Evolutionary conservation across 208 protist species (phyloP).

Genomic region (Crithidia fasciculata): DNA sequence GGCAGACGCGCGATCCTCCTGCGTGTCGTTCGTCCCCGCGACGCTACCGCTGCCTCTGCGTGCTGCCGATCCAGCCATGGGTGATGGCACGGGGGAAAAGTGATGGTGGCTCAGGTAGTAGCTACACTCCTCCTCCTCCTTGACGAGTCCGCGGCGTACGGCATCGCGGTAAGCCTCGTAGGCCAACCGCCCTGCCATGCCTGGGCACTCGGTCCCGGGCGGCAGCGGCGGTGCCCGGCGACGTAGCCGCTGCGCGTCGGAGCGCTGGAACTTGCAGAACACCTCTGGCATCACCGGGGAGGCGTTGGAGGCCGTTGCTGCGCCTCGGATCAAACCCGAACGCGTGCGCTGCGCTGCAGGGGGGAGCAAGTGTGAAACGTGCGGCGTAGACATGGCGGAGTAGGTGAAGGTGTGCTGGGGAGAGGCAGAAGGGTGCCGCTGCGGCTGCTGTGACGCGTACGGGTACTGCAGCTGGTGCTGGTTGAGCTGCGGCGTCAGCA

Average conservation of each 20-base stretch:
- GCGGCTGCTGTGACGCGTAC: not conserved
- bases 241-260: constrained; percentile 23
- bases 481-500: not conserved
- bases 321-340: not conserved
- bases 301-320: not conserved
- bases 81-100: not conserved
- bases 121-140: constrained; percentile 31
- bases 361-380: constrained; percentile 3
- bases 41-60: too few relatives aligned
- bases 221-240: constrained; percentile 5
- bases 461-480: constrained; percentile 9
- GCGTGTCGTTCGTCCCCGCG: not conserved
- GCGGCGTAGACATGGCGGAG: constrained; percentile 20
- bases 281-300: constrained; percentile 6
- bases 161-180: constrained; percentile 33
- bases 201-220: constrained; percentile 25
- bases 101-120: constrained; percentile 28
- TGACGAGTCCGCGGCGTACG: constrained; percentile 13
- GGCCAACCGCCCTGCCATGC: constrained; percentile 21
- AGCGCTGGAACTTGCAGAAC: constrained; percentile 34
- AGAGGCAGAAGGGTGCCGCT: not conserved
- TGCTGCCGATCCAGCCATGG: not conserved
- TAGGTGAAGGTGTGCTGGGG: not conserved
- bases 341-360: not conserved
- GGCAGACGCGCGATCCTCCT: not conserved